Evolutionary conservation across 2,329 filamentous ascomycete genomes (phyloP).

Genomic region (Aureobasidium sp.): DNA sequence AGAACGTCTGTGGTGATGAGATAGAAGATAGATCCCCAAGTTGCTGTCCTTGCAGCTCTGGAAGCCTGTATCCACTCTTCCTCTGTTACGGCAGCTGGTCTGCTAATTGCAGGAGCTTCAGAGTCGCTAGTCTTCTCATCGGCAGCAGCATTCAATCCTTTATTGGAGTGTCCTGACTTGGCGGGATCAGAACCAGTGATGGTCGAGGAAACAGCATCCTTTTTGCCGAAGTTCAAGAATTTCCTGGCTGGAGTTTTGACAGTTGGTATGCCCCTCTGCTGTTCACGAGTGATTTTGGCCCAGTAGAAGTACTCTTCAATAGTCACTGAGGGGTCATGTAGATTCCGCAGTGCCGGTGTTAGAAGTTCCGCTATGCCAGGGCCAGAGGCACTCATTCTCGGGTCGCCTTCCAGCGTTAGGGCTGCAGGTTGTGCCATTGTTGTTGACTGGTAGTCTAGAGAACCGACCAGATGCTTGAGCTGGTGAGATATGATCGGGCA

Average conservation of each 20-base stretch:
- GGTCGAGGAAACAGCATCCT: neutral
- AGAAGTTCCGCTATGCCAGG: neutral
- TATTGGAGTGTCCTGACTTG: neutral
- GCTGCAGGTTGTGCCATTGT: constrained; percentile 2
- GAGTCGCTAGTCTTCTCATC: neutral
- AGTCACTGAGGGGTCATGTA: constrained; percentile 21
- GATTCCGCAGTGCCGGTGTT: neutral
- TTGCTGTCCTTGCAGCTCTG: constrained; percentile 27
- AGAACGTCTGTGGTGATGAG: constrained; percentile 37
- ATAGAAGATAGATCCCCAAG: constrained; percentile 33
- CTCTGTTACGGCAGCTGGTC: constrained; percentile 17
- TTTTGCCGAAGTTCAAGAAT: constrained; percentile 13
- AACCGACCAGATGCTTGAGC: neutral
- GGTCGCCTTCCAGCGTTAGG: constrained; percentile 11
- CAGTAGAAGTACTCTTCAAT: constrained; percentile 36
- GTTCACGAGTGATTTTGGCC: constrained; percentile 27
- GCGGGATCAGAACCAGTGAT: neutral
- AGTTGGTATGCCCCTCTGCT: constrained; percentile 20
- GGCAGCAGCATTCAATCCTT: neutral
- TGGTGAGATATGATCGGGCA: neutral
- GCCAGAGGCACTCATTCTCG: neutral
- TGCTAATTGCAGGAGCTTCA: neutral
- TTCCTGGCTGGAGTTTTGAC: constrained; percentile 12
- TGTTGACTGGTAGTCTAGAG: neutral
- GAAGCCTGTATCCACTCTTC: constrained; percentile 28